Evolutionary conservation across 1,284 basidiomycete genomes (phyloP).

Genomic region (Cryptococcus sp.): DNA sequence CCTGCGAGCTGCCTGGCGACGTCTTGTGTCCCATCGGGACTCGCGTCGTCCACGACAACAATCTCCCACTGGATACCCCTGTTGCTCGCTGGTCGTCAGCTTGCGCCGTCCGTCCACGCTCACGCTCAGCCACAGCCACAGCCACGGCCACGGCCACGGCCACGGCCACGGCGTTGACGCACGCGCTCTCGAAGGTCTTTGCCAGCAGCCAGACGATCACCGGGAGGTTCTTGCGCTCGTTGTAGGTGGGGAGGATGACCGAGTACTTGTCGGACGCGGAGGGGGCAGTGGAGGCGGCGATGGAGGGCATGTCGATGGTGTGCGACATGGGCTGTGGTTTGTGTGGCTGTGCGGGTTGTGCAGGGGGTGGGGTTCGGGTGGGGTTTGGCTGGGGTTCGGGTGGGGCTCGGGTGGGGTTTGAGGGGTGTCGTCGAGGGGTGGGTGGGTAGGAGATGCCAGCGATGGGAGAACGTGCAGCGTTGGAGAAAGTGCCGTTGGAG

Average conservation of each 20-base stretch:
- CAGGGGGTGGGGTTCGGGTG: too few relatives aligned
- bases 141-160: too few relatives aligned
- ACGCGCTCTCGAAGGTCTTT: constrained; percentile 69
- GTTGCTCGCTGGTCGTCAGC: not conserved
- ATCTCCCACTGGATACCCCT: constrained; percentile 72
- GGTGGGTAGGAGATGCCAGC: too few relatives aligned
- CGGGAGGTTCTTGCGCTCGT: constrained; percentile 86
- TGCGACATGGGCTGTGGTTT: constrained; percentile 1
- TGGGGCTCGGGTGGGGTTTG: too few relatives aligned
- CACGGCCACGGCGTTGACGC: not conserved
- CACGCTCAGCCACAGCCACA: not conserved
- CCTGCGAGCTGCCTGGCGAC: constrained; percentile 71
- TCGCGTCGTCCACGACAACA: constrained; percentile 85
- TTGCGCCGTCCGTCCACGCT: not conserved
- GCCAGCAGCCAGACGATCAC: constrained; percentile 79
- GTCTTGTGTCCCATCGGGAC: constrained; percentile 87
- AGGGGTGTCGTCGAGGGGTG: too few relatives aligned
- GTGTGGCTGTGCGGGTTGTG: too few relatives aligned
- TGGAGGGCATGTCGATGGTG: constrained; percentile 18
- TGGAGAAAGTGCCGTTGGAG: too few relatives aligned
- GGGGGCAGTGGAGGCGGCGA: constrained; percentile 12
- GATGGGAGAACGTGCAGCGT: too few relatives aligned
- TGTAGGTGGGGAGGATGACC: constrained; percentile 88
- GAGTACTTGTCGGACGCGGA: constrained; percentile 61
- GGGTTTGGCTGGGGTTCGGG: too few relatives aligned